Evolutionary conservation across 352 stramenopile species (phyloP).

Genomic region (Phytophthora quininea): DNA sequence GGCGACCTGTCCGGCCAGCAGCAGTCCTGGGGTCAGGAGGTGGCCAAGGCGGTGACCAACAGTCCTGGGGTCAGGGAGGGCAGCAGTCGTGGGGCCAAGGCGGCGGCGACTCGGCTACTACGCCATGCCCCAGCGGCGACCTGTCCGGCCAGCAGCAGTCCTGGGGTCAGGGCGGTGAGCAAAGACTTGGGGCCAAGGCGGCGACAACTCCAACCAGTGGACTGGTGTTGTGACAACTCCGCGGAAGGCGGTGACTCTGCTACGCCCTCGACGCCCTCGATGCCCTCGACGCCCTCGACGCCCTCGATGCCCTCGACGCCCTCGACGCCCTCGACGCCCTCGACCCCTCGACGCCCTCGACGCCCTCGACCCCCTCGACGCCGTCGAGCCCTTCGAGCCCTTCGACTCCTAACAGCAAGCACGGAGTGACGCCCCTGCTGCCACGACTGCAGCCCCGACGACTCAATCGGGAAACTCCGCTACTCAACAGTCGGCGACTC

Average conservation of each 20-base stretch:
- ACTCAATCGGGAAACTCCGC: slow-evolving; percentile 8
- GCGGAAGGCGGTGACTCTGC: slow-evolving; percentile 11
- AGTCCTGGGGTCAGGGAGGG: slow-evolving; percentile 2
- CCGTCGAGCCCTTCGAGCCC: no score
- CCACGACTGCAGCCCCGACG: slow-evolving; percentile 2
- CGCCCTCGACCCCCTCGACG: no score
- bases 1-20: neutral
- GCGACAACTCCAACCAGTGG: slow-evolving; percentile 17
- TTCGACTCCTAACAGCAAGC: neutral
- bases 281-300: no score
- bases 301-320: neutral
- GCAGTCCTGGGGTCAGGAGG: slow-evolving; percentile 12
- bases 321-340: slow-evolving; percentile 1
- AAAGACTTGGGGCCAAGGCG: slow-evolving; percentile 12
- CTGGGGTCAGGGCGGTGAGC: neutral
- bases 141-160: neutral
- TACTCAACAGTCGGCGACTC: slow-evolving; percentile 7
- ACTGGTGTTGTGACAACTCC: slow-evolving; percentile 18
- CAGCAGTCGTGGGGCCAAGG: slow-evolving; percentile 3
- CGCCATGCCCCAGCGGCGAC: slow-evolving; percentile 17
- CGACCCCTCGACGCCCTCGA: no score
- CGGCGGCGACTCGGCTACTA: slow-evolving; percentile 1
- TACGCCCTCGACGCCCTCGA: neutral
- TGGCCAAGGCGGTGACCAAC: slow-evolving; percentile 4
- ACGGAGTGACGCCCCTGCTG: neutral